A percentile compares a stretch with the other conserved stretches of the same genome.
phyloP scores from a whole-genome alignment of 192 early-diverging fungal genomes.

The Coemansia sp. region DNA sequence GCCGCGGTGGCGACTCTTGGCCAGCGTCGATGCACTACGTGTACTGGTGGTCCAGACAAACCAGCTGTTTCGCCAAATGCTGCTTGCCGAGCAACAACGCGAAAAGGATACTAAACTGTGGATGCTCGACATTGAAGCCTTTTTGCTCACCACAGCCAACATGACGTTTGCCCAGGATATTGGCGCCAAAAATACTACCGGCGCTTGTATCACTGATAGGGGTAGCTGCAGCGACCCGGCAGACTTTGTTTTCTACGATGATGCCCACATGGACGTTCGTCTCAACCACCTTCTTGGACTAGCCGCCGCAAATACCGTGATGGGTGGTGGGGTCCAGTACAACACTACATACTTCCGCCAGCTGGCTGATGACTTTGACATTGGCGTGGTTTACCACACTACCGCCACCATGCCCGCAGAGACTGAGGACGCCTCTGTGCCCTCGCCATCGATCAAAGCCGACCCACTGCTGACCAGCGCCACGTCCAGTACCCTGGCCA shows the following conservation, averaged over 20 bases:
- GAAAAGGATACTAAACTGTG: conserved; percentile 3
- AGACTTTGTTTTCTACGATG: conserved; percentile 23
- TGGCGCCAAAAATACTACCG: conserved; percentile 17
- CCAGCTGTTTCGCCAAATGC: conserved; percentile 3
- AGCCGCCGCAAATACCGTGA: conserved; percentile 9
- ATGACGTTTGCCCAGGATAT: conserved; percentile 16
- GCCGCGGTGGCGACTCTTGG: conserved; percentile 12
- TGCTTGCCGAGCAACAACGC: conserved; percentile 1
- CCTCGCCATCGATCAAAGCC: neutral
- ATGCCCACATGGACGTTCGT: conserved; percentile 22
- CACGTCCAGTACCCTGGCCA: conserved; percentile 3
- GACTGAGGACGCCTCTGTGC: too few species aligned
- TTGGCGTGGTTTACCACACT: conserved; percentile 21
- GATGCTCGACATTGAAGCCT: conserved; percentile 15
- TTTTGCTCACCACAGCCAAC: conserved; percentile 18
- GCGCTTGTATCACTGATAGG: conserved; percentile 5
- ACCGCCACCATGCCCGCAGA: neutral
- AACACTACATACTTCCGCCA: conserved; percentile 6
- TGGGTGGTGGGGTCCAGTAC: conserved; percentile 16
- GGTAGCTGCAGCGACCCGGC: conserved; percentile 11
- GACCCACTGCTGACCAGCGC: conserved; percentile 16
- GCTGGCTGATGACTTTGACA: conserved; percentile 21
- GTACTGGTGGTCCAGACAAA: conserved; percentile 7
- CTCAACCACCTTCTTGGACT: conserved; percentile 21
- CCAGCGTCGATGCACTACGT: conserved; percentile 4